Evolutionary conservation across 441 rosid species (phyloP), one percentile per base, ranked within the genome.

Genomic region (Isatis lusitanica): DNA sequence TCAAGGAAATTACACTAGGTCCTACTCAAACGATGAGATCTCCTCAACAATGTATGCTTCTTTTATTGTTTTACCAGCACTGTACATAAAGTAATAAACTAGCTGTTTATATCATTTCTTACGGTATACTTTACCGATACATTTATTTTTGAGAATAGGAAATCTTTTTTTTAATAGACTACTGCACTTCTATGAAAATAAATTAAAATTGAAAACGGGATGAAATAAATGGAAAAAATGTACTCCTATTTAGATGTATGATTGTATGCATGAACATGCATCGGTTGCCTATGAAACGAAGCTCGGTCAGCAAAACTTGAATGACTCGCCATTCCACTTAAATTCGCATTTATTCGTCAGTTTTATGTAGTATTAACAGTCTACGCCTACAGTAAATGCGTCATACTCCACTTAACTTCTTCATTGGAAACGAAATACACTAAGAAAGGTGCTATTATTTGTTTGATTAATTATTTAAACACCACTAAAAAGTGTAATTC

Each of bases 251-350:
- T 50, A 21, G 24, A 21, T 59, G 9, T 51, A 44, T 65, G 17
- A 15, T 13, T 28, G 40, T 65, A 30, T 40, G 52, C 60, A 52
- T 58, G 66, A 31, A 38, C 63, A 51, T 33, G 67, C 43, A 46
- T 66, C 15, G 43, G 46, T 73, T 39, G 65, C 47, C 38, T 44
- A 31, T 60, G 36, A 9, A 74, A 42, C 42, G 36, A 44, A 38
- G 72, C 60, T 70, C 33, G 48, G 75, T 40, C 66, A 70, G 60
- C 24, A 3, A 67, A 69, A 62, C 43, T 36, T 69, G 7, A 68
- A 55, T 74, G 74, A 53, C 52, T 63, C 58, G 16, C 12, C 33
- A 15, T 28, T 53, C 21, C 44, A 53, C 39, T 43, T 63, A 26
- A 75, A 36, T 30, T 63, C 28, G 18, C 71, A 55, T 69, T 70